Percentiles rank a stretch among this genome's conserved stretches.
phyloP scores from a whole-genome alignment of 495 filamentous ascomycete genomes.

The Letharia lupina region DNA sequence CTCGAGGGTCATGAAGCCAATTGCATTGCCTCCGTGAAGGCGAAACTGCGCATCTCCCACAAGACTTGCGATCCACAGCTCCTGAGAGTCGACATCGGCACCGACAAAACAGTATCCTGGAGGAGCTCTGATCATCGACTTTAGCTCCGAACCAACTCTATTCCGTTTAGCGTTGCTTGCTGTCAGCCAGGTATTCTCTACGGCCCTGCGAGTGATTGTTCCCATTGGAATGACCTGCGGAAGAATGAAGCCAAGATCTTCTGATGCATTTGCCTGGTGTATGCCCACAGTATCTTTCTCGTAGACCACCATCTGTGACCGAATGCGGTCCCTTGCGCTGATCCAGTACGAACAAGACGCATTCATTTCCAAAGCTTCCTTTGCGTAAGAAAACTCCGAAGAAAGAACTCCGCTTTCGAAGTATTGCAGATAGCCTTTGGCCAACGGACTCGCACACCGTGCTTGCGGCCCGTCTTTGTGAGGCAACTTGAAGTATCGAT shows the following conservation, averaged over 20 bases:
- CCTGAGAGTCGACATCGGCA: constrained; percentile 97
- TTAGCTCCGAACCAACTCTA: constrained; percentile 92
- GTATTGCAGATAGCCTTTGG: constrained; percentile 81
- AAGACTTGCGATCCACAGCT: constrained; percentile 95
- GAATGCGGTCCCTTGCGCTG: constrained; percentile 83
- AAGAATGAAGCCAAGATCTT: constrained; percentile 73
- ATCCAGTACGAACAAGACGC: constrained; percentile 99
- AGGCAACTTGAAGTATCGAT: constrained; percentile 84
- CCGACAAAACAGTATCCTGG: constrained; percentile 89
- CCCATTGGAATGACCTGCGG: constrained; percentile 99
- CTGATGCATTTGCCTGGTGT: constrained; percentile 20
- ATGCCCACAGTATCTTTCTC: constrained; percentile 44
- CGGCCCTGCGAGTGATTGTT: constrained; percentile 90
- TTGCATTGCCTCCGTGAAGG: constrained; percentile 88
- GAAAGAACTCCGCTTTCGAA: constrained; percentile 83
- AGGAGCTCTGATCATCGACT: constrained; percentile 91
- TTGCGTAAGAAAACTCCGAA: constrained; percentile 81
- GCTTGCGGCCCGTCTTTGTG: constrained; percentile 90
- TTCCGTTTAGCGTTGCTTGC: constrained; percentile 94
- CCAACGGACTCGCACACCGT: constrained; percentile 74
- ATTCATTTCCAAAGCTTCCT: constrained; percentile 95
- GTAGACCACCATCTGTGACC: constrained; percentile 88
- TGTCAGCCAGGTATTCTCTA: constrained; percentile 97
- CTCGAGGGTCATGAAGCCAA: constrained; percentile 98
- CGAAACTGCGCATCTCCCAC: constrained; percentile 91